Base-by-base conservation (phyloP, 371 early-diverging fungal genomes). In the Aphelidium insulamus region DNA sequence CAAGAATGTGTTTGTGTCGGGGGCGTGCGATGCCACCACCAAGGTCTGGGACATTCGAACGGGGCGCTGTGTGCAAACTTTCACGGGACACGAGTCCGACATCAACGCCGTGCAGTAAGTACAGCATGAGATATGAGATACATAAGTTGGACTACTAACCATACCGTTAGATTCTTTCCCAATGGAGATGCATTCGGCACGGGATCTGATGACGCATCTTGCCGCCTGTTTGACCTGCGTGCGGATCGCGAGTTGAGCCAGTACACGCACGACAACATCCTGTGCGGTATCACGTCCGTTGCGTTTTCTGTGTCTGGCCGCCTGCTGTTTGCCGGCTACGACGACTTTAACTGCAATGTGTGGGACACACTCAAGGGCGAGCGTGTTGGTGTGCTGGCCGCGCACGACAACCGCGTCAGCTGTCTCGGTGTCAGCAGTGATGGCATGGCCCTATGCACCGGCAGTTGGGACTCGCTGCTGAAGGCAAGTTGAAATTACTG, bases 11-110 rank as follows among this genome's bases (percentile, higher is more conserved):
- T 92, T 94, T 58, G 91, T 92, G 1, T 80, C 88, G 5, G 95
- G 82, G 44, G 94, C 88, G 23, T 94, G 95, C 50, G 95, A 94
- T 52, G 74, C 91, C 15, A 85, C 91, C 3, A 82, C 92, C n/a
- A 88, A 90, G 50, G 73, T 92, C 8, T 94, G 95, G 95, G 95
- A 94, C 50, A 85, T 94, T 31, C 63, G 95, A 43, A 72, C 77
- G 3, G 81, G 76, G 28, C 69, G 75, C 21, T 94, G 91, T 44
- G 90, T 91, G 17, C 94, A 91, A 47, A 88, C 90, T 4, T 94
- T 92, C 48, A 69, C 72, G 9, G 94, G 94, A 2, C 95, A 94
- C 49, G 92, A 91, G 57, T 75, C 77, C 16, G 95, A 94, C 55
- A 91, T 94, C 46, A 94, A 94, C 48, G 81, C 92, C 24, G 92